Base-by-base conservation (phyloP, 73 alveolate species). In the Blepharisma stoltei region DNA sequence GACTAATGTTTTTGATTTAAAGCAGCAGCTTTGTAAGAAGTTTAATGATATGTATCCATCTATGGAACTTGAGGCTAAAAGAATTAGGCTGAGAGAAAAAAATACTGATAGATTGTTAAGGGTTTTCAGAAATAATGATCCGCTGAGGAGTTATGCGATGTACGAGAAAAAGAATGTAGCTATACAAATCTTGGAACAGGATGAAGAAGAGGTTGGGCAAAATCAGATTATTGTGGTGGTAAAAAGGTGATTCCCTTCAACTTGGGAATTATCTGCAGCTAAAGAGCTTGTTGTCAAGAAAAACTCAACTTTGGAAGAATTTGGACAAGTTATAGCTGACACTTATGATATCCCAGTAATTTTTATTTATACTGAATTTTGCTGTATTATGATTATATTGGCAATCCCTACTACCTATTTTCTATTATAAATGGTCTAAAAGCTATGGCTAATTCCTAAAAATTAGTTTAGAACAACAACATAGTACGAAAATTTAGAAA, bases 41-140 rank as follows among this genome's bases (percentile, higher is more conserved):
- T 5, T 60, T 8, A 60, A 60, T 14, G 46, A 60, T 20, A n/a
- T n/a, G 49, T 60, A 60, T 25, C 73, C 73, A 20, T 14, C 73
- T 60, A 14, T 60, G 37, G 46, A 60, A 2, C 14, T 60, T 0
- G 14, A n/a, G 2, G n/a, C 45, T 18, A 60, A 0, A 8, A 60
- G 5, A 25, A 11, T 60, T 18, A n/a, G 73, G 14, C 14, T 60
- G 14, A 14, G 73, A 18, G 73, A 60, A 60, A 60, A 38, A 25
- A 60, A 60, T 25, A 18, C 49, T 18, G 73, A 60, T 14, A 60
- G 73, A 25, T 38, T 60, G 2, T 14, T 38, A 60, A 60, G 23
- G 23, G 46, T 60, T 11, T 9, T 60, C 2, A n/a, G 2, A 18
- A 38, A 60, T 38, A 14, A 60, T 14, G 73, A 60, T 14, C 3